Evolutionary conservation across 1,139 yeast species (phyloP), one percentile per base, ranked within the genome.

Genomic region (Blastobotrys proliferans): DNA sequence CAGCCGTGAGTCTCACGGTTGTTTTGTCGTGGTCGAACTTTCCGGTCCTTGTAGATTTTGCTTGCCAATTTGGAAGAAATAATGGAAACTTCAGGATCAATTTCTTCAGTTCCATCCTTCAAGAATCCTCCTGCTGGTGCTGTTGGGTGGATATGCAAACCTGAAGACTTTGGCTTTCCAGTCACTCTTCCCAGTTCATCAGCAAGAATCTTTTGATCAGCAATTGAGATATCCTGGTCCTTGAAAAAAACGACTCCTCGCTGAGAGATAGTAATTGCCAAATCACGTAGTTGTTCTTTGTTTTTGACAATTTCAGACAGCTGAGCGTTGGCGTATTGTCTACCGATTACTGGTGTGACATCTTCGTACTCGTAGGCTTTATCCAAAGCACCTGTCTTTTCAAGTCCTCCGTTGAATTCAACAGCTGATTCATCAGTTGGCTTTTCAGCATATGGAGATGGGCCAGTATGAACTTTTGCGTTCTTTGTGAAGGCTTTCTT

Each of bases 181-280:
- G 81, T 85, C 43, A 79, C 66, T 17, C 77, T 76, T 13, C 87
- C 87, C 50, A 72, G 79, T 52, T 79, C 72, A 43, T 66, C 65
- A 14, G 77, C 83, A 57, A 73, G 74, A 17, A 72, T 66, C 55
- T 70, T 68, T 59, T 75, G 79, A 48, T 76, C 63, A 26, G 67
- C 66, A 39, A 75, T 73, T 48, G 79, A 72, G 51, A 83, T 80
- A 45, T 74, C 72, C 60, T 81, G 88, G 52, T 77, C 72, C 60
- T 84, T 70, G 65, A 81, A 81, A 11, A 80, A 75, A 26, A 78
- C 79, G 39, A 81, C 82, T 38, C 87, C 87, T 52, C 84, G 72
- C 61, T 77, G 74, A 19, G 83, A 82, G 30, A 77, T 79, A 18
- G 73, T 67, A 33, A 79, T 68, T 0, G 87, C 85, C 50, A 81